Evolutionary conservation across 352 stramenopile genomes (phyloP).

Genomic region (Plasmopara viticola): DNA sequence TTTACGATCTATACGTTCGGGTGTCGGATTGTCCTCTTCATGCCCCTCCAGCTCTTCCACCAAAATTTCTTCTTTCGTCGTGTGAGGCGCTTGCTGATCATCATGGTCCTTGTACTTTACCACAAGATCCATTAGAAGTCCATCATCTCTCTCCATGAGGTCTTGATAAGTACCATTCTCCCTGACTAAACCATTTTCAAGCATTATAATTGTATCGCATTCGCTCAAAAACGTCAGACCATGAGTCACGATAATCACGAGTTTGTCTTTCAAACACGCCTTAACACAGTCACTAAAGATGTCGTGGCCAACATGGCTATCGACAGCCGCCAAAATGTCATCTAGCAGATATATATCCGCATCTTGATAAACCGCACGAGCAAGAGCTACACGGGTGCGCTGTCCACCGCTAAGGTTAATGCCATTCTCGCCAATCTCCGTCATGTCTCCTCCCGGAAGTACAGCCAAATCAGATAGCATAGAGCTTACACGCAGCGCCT

Average conservation of each 20-base stretch:
- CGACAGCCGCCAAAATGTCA: constrained; percentile 91
- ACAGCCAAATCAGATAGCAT: constrained; percentile 48
- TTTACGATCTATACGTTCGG: constrained; percentile 25
- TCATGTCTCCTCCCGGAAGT: constrained; percentile 84
- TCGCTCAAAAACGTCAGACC: constrained; percentile 48
- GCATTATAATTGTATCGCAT: constrained; percentile 54
- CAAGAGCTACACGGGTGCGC: constrained; percentile 79
- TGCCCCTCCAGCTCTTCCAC: constrained; percentile 39
- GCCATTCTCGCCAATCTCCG: constrained; percentile 94
- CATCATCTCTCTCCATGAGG: constrained; percentile 58
- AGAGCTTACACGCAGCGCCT: constrained; percentile 42
- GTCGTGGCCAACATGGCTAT: constrained; percentile 91
- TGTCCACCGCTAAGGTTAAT: constrained; percentile 94
- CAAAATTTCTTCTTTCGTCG: constrained; percentile 33
- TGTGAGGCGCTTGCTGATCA: constrained; percentile 30
- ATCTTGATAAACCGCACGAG: constrained; percentile 74
- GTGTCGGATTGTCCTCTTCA: constrained; percentile 32
- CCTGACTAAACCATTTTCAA: constrained; percentile 45
- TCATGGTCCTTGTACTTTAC: constrained; percentile 58
- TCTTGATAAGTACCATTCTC: constrained; percentile 73
- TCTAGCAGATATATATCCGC: constrained; percentile 91
- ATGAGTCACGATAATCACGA: constrained; percentile 85
- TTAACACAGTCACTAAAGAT: constrained; percentile 83
- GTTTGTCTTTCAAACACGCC: constrained; percentile 50
- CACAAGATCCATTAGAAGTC: constrained; percentile 53